Base-by-base conservation (phyloP, 805 yeast species). In the Hermanozyma aechmeae region DNA sequence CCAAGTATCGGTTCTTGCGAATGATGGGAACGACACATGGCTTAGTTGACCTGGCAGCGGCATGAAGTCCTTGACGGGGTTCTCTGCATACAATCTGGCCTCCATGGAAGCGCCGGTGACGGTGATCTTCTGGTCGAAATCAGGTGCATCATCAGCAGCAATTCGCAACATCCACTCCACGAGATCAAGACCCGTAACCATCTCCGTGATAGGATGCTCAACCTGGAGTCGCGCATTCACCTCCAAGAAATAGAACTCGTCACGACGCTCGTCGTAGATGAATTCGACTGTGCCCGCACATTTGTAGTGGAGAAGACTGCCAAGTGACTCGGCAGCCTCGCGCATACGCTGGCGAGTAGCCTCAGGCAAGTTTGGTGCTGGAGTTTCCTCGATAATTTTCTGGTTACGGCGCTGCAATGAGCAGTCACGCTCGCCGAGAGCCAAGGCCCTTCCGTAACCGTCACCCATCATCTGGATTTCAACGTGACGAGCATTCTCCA, bases 281-380 rank as follows among this genome's bases (percentile, higher is more conserved):
- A 78, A 89, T 59, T 89, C 98, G 45, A 92, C 95, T 5, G 98
- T 89, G 55, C 97, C 98, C 23, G 97, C 98, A 59, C 95, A 77
- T 58, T 84, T 86, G 62, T 92, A 89, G 45, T 83, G 78, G 79
- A 92, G 75, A 15, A 79, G 61, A 2, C 86, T 60, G 26, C 79
- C 96, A 38, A 89, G 65, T 30, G 76, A 78, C 53, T 83, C 95
- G 24, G 96, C 84, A 24, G 96, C 89, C 29, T 65, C 62, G 57
- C 87, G 75, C 80, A 89, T 76, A 29, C 64, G 68, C 25, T 55
- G 55, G 46, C 96, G 71, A 3, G 95, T 86, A 4, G 69, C 53
- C 32, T 75, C 86, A 4, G 96, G 94, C 41, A 89, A 70, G 48
- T 82, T 79, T 25, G 97, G 97, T 32, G 97, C 96, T 3, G 98